Base-by-base conservation (phyloP, 768 basidiomycete genomes). In the Myochromella boudieri region DNA sequence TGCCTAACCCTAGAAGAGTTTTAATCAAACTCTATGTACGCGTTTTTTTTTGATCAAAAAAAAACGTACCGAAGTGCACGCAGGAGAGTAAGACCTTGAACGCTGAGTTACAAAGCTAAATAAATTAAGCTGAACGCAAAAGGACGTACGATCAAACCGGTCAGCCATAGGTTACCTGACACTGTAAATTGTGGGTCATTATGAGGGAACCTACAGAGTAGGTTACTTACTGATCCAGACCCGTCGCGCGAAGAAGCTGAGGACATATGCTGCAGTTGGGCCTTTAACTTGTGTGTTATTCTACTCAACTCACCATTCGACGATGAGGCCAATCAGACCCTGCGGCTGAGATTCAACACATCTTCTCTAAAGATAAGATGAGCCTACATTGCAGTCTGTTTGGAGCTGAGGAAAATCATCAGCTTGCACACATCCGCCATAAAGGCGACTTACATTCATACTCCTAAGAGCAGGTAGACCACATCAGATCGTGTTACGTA, bases 171-270 rank as follows among this genome's bases (percentile, higher is more conserved):
- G 56, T 76, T 77, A 36, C 60, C 48, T 37, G 76, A 77, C 64
- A 80, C 77, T 80, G 51, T 21, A 18, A 39, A 32, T 12, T 42
- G 46, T 21, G 44, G 32, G 27, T 46, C 37, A 34, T 15, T 39
- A 5, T 12, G 27, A 42, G 34, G 37, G 25, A 7, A n/a, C 3
- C 38, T 28, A 5, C 14, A 37, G 37, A 28, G 4, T 6, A 18
- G 8, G 28, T 31, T 17, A 65, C 70, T 33, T 56, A 76, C 76
- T 67, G 58, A 71, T 70, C 72, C 71, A 76, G 12, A 78, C 73
- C 41, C 77, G 70, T 9, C 73, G 75, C 27, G 75, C 75, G 54
- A 78, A 80, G 60, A 77, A 80, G 51, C 76, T 79, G 48, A 8
- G 11, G n/a, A 37, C 27, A n/a, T n/a, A n/a, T n/a, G n/a, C n/a